Base-by-base conservation (phyloP, 768 basidiomycete genomes). In the Tulasnella sp. region DNA sequence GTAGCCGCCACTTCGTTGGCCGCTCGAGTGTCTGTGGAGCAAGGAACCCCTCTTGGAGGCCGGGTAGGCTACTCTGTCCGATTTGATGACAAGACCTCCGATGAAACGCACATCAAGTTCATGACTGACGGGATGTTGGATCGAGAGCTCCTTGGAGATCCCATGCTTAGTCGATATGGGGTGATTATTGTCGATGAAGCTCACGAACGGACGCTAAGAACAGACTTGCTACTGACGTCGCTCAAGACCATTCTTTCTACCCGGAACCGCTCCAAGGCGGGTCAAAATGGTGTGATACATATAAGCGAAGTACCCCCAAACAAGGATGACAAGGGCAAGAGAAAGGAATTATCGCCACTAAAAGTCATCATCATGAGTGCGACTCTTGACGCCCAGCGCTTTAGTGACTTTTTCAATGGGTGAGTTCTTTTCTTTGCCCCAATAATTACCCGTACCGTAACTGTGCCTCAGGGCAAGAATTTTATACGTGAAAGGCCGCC, bases 61-160 rank as follows among this genome's bases (percentile, higher is more conserved):
- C 85, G 90, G 35, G 94, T 99, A 55, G 97, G 98, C 6, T 99
- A 99, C 84, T 90, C 95, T 1, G 95, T 99, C 51, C 93, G 98
- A 18, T 99, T 99, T 84, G 95, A 99, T 83, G 97, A 99, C 82
- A 86, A 88, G 26, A 89, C 88, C 16, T 87, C 90, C 13, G 82
- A 88, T 0, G 86, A 89, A 2, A 99, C 98, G 4, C 89, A 91
- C 71, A 93, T 99, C 85, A 99, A 98, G 85, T 99, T 95, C 83
- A 88, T 98, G 84, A 99, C 96, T 77, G 98, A 99, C 82, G 98
- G 98, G 80, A 98, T 99, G 93, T 91, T 99, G 80, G 92, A 96
- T 61, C 90, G 96, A 61, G 98, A 99, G 87, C 89, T 96, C 73
- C 87, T 96, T 79, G 89, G 89, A 61, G 95, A 96, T 82, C 87